phyloP scores from a whole-genome alignment of 345 rosid genomes.

The Lagerstroemia speciosa region DNA sequence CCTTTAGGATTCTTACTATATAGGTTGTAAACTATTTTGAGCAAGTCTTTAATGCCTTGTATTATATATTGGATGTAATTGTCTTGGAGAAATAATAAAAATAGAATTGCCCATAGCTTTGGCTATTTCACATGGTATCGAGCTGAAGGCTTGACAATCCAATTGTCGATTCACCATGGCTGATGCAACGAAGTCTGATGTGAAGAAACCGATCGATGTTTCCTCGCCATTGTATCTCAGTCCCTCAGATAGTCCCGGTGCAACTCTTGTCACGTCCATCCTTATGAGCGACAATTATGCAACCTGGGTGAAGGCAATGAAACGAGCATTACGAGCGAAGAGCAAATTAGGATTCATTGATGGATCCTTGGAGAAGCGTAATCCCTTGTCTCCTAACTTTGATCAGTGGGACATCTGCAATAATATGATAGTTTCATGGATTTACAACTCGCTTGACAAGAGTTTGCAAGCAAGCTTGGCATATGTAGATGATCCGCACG shows the following conservation, averaged over 20 bases:
- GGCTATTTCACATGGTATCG: no score
- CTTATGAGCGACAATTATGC: neutral
- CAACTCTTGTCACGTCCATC: neutral
- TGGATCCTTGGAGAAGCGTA: neutral
- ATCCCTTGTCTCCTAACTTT: neutral
- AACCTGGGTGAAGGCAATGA: neutral
- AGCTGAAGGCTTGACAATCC: no score
- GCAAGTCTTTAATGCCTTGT: no score
- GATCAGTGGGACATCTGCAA: neutral
- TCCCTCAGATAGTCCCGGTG: neutral
- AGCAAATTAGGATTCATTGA: neutral
- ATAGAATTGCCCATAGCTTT: no score
- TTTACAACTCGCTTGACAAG: neutral
- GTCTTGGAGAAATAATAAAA: no score
- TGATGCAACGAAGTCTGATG: no score
- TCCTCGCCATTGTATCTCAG: neutral
- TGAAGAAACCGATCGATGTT: neutral
- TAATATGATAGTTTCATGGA: neutral
- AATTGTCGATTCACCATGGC: no score
- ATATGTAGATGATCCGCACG: neutral
- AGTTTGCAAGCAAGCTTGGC: neutral
- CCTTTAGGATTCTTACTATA: no score
- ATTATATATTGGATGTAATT: no score
- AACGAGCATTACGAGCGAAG: neutral
- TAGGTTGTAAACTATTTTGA: no score